Evolutionary conservation across 768 basidiomycete genomes (phyloP), one percentile per base, ranked within the genome.

Genomic region (Lactarius hatsudake): DNA sequence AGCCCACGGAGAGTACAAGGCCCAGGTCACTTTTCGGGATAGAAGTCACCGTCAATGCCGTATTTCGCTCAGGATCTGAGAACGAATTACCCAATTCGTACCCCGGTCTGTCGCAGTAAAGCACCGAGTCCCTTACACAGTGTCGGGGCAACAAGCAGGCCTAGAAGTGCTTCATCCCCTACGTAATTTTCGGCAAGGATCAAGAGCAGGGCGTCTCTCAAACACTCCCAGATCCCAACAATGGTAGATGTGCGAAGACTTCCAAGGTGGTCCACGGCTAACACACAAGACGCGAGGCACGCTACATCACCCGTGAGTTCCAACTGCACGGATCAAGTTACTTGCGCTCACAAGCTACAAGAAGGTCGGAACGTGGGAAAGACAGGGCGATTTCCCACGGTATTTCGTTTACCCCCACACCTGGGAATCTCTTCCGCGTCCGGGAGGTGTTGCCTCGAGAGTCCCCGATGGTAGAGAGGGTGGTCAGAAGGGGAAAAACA

Each of bases 161-260:
- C 83, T 30, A 88, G 76, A 2, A 82, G 76, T 65, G 83, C 83
- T 34, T 85, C 81, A 42, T 83, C 81, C 32, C 75, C 79, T n/a
- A 75, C 40, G 63, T 81, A 81, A 51, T 82, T 75, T 30, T 75
- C 78, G n/a, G 80, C 77, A 38, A 85, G 71, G 42, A 86, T 82
- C 43, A 84, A 75, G 7, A 86, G 69, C 7, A 86, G 71, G 1
- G 78, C 75, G 61, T 86, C 83, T 34, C 83, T 75, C 61, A 91
- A 73, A 71, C 83, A 80, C 55, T 83, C 78, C 83, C 85, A 87
- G 55, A 81, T 80, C 72, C 88, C 87, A 12, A 80, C 76, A 64
- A 77, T 77, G 45, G 76, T 74, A 36, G 86, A 72, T 2, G 80
- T 69, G 59, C 80, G 80, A 51, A 73, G 73, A 0, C 65, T 59